Conservation (phyloP, 179 eudicot genomes). For the Vitellaria paradoxa region DNA sequence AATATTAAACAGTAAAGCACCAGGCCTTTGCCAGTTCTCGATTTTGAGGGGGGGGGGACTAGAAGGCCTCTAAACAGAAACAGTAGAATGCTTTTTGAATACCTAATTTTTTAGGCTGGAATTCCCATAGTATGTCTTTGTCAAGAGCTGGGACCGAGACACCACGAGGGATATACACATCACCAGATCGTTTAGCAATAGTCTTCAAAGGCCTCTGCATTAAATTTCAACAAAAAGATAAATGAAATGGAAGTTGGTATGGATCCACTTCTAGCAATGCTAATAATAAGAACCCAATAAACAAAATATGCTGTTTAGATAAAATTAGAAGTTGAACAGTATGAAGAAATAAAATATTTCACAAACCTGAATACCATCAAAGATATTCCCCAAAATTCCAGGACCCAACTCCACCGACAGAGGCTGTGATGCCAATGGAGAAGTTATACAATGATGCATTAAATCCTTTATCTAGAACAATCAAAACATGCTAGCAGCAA, state of each 20-base stretch:
- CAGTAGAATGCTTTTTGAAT: neutral
- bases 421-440: constrained; percentile 51
- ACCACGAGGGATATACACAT: constrained; percentile 97
- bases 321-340: neutral
- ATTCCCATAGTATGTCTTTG: constrained; percentile 88
- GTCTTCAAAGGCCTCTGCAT: constrained; percentile 92
- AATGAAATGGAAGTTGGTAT: neutral
- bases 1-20: neutral
- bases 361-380: constrained; percentile 91
- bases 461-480: no score
- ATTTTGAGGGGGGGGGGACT: no score
- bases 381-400: constrained; percentile 90
- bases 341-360: neutral
- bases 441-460: neutral
- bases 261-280: neutral
- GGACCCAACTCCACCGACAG: constrained; percentile 93
- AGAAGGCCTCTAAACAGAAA: neutral
- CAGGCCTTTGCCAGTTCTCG: neutral
- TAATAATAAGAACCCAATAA: neutral
- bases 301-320: neutral
- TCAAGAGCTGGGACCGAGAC: constrained; percentile 92
- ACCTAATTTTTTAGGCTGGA: constrained; percentile 85
- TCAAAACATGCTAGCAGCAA: no score
- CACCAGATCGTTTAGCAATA: constrained; percentile 82
- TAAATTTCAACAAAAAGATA: neutral